Percentiles rank a stretch among this genome's conserved stretches.
Conservation (phyloP, 257 asterid genomes). For the Fraxinus pennsylvanica region DNA sequence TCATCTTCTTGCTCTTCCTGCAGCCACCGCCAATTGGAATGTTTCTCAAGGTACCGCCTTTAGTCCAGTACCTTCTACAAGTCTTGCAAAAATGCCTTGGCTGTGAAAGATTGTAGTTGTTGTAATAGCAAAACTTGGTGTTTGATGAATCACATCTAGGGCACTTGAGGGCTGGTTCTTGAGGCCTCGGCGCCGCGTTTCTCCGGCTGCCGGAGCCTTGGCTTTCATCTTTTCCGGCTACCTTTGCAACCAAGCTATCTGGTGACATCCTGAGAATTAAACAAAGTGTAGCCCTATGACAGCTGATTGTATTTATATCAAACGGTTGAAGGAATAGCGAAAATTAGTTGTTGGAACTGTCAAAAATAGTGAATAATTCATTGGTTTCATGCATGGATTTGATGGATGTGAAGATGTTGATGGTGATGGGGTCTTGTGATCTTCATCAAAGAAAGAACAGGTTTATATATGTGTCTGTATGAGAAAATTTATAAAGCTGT, state of each 20-base stretch:
- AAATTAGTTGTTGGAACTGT: background rate
- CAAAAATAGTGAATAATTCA: slow-evolving; percentile 26
- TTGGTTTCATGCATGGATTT: slow-evolving; percentile 63
- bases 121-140: slow-evolving; percentile 77
- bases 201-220: slow-evolving; percentile 22
- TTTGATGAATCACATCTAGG: slow-evolving; percentile 75
- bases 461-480: background rate
- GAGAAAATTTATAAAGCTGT: slow-evolving; percentile 7
- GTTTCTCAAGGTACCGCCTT: slow-evolving; percentile 69
- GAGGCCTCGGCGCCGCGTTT: slow-evolving; percentile 23
- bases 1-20: slow-evolving; percentile 60
- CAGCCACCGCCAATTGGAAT: slow-evolving; percentile 78
- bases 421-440: slow-evolving; percentile 56
- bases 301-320: background rate
- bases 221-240: slow-evolving; percentile 40
- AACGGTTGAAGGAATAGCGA: slow-evolving; percentile 22
- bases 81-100: slow-evolving; percentile 83
- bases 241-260: slow-evolving; percentile 19
- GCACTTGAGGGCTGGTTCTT: slow-evolving; percentile 52
- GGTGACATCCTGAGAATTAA: background rate
- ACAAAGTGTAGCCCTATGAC: too few relatives aligned
- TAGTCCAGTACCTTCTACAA: slow-evolving; percentile 72
- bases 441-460: slow-evolving; percentile 43
- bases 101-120: slow-evolving; percentile 70
- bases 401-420: slow-evolving; percentile 47